A percentile compares a stretch with the other conserved stretches of the same genome.
Conservation (phyloP, 164 flowering plant species). For the Magnolia kwangsiensis region DNA sequence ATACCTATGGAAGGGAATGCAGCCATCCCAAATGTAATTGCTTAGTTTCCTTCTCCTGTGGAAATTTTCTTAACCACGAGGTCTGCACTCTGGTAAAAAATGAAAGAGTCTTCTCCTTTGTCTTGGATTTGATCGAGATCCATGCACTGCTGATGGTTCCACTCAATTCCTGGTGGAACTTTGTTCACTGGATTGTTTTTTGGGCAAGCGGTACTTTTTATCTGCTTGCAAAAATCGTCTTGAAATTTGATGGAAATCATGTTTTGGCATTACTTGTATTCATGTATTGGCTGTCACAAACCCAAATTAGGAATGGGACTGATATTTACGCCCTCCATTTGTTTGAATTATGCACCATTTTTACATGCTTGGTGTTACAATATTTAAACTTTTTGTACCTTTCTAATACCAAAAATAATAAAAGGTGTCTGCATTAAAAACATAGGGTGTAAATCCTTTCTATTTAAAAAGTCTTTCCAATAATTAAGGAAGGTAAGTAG, state of each 20-base stretch:
- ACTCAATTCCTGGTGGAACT: not conserved
- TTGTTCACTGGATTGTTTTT: not conserved
- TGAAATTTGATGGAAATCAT: not conserved
- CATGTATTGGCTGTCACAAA: not conserved
- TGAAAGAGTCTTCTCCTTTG: not conserved
- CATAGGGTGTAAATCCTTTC: no score
- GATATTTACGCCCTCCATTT: no score
- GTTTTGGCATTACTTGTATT: not conserved
- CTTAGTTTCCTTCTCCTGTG: not conserved
- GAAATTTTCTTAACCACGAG: not conserved
- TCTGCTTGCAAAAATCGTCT: not conserved
- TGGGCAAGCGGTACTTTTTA: not conserved
- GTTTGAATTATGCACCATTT: no score
- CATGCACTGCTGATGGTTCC: not conserved
- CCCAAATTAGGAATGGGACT: not conserved
- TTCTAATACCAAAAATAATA: no score
- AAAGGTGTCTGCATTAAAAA: no score
- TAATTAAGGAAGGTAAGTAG: no score
- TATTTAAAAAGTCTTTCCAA: no score
- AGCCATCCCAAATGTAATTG: constrained; percentile 12
- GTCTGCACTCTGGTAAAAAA: not conserved
- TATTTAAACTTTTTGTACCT: no score
- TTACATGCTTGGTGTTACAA: no score
- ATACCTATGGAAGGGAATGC: constrained; percentile 10
- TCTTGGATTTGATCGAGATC: not conserved